phyloP scores from a whole-genome alignment of 1,139 yeast species.

The Geotrichum siamense region DNA sequence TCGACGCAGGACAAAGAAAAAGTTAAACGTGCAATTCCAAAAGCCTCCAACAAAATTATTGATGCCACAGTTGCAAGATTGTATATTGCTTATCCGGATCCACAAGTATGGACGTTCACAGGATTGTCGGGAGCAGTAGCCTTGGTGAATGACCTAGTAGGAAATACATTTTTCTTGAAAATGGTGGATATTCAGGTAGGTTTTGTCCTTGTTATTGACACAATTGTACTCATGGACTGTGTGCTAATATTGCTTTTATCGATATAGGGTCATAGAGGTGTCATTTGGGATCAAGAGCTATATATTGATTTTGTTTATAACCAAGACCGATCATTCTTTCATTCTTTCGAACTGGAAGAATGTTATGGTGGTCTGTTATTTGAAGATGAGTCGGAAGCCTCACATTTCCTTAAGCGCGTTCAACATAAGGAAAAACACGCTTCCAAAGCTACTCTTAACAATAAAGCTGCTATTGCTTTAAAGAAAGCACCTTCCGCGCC shows the following conservation, averaged over 20 bases:
- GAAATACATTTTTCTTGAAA: slow-evolving; percentile 86
- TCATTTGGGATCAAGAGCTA: slow-evolving; percentile 93
- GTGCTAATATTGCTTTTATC: background rate
- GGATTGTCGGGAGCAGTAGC: slow-evolving; percentile 84
- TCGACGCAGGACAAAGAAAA: slow-evolving; percentile 74
- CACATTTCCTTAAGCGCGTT: slow-evolving; percentile 74
- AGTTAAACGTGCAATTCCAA: slow-evolving; percentile 82
- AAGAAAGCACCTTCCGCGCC: slow-evolving; percentile 39
- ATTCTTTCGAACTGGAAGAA: slow-evolving; percentile 87
- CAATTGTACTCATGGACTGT: background rate
- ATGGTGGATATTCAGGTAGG: slow-evolving; percentile 59
- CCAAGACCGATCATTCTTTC: slow-evolving; percentile 93
- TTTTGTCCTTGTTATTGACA: background rate
- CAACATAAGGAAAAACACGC: slow-evolving; percentile 73
- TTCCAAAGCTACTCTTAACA: slow-evolving; percentile 74
- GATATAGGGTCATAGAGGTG: slow-evolving; percentile 63
- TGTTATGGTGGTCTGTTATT: slow-evolving; percentile 84
- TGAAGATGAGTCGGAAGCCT: slow-evolving; percentile 84
- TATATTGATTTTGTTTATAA: slow-evolving; percentile 81
- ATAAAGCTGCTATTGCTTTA: slow-evolving; percentile 80
- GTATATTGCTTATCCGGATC: slow-evolving; percentile 84
- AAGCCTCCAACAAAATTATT: slow-evolving; percentile 75
- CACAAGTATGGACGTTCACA: slow-evolving; percentile 75
- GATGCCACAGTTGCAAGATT: slow-evolving; percentile 89
- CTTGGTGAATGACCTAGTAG: slow-evolving; percentile 85